phyloP scores from a whole-genome alignment of 2,329 filamentous ascomycete genomes.

The Calonectria pseudoreteaudii region DNA sequence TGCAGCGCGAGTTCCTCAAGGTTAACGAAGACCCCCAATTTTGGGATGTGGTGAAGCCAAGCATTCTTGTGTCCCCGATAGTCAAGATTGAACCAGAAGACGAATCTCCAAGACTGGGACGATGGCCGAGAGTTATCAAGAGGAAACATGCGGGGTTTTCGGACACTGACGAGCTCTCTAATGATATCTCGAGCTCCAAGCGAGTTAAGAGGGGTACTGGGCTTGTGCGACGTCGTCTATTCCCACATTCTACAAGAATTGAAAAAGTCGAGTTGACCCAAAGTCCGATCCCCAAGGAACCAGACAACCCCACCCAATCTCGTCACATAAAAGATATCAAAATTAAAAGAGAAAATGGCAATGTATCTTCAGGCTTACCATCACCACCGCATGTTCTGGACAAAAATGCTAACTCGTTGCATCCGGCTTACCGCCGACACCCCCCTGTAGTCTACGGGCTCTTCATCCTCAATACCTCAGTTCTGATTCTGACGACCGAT shows the following conservation, averaged over 20 bases:
- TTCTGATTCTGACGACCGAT: constrained; percentile 55
- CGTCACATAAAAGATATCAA: neutral
- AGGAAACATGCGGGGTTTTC: constrained; percentile 7
- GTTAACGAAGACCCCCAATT: constrained; percentile 44
- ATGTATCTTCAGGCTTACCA: neutral
- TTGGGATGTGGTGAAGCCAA: constrained; percentile 45
- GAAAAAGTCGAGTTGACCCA: constrained; percentile 27
- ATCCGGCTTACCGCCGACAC: constrained; percentile 40
- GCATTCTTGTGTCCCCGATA: constrained; percentile 32
- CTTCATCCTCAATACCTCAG: constrained; percentile 54
- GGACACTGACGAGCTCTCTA: constrained; percentile 27
- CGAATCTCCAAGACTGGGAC: neutral
- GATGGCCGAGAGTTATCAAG: constrained; percentile 18
- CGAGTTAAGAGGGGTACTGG: constrained; percentile 20
- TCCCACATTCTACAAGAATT: neutral
- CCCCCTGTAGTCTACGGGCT: constrained; percentile 58
- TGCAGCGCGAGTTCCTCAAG: constrained; percentile 52
- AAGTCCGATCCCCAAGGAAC: neutral
- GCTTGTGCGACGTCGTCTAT: constrained; percentile 23
- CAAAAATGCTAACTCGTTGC: constrained; percentile 27
- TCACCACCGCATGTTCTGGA: neutral
- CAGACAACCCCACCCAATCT: neutral
- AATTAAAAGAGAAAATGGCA: neutral
- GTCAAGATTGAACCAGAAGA: constrained; percentile 37
- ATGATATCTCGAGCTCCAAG: constrained; percentile 8